Percentiles rank a stretch among this genome's conserved stretches.
Evolutionary conservation across 2,329 filamentous ascomycete genomes (phyloP).

Genomic region (Leptographium procerum): DNA sequence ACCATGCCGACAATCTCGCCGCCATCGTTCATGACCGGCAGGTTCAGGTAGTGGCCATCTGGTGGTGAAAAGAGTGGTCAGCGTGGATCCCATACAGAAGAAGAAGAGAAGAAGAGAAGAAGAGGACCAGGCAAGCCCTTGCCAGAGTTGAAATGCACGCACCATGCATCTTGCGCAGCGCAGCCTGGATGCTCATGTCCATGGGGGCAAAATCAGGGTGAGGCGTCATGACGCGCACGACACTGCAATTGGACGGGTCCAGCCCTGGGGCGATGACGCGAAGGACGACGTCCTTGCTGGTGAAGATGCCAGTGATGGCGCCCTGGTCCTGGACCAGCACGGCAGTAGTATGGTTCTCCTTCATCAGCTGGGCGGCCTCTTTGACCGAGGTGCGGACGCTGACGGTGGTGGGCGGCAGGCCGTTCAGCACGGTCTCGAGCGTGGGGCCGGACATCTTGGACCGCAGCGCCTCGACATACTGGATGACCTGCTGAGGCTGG

Average conservation of each 20-base stretch:
- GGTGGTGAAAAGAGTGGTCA: not conserved
- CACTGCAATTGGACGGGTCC: slow-evolving; percentile 89
- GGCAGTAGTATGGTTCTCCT: slow-evolving; percentile 96
- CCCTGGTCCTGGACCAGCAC: slow-evolving; percentile 94
- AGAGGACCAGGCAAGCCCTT: not conserved
- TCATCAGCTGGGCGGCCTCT: slow-evolving; percentile 92
- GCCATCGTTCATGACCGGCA: slow-evolving; percentile 94
- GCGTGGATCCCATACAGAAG: not conserved
- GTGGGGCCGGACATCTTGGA: slow-evolving; percentile 97
- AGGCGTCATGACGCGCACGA: slow-evolving; percentile 97
- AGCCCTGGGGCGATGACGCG: slow-evolving; percentile 95
- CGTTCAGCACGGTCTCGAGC: slow-evolving; percentile 85
- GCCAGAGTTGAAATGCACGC: slow-evolving; percentile 26
- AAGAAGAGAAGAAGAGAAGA: not conserved
- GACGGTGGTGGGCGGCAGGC: slow-evolving; percentile 84
- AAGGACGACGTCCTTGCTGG: slow-evolving; percentile 96
- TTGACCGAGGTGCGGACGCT: slow-evolving; percentile 93
- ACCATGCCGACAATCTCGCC: slow-evolving; percentile 99
- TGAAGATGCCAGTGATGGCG: slow-evolving; percentile 97
- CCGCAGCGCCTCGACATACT: slow-evolving; percentile 92
- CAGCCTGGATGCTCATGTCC: slow-evolving; percentile 98
- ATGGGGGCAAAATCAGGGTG: slow-evolving; percentile 97
- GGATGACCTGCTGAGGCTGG: slow-evolving; percentile 96
- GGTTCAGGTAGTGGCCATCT: slow-evolving; percentile 97
- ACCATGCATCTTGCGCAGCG: slow-evolving; percentile 98